Base-by-base conservation (phyloP, 495 filamentous ascomycete species). In the Articulospora tetracladia region DNA sequence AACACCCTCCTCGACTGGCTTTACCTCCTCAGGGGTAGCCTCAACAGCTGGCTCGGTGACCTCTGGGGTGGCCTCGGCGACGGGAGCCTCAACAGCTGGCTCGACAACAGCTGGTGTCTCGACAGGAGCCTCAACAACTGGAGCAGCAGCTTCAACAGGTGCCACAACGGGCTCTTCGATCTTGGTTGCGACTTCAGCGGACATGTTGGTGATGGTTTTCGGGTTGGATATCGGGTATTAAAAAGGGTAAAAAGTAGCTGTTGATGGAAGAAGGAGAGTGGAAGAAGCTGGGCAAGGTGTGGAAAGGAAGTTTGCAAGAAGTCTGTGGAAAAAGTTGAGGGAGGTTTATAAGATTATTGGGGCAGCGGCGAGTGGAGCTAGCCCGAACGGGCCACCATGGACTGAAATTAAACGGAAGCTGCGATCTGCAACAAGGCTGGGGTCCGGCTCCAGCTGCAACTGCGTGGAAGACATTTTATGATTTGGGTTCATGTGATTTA, bases 1-100 rank as follows among this genome's bases (percentile, higher is more conserved):
- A 62, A 78, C 76, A 60, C 93, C 93, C 70, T 93, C 72, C 58
- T 67, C 65, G 23, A 63, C 46, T 39, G 70, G 67, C 72, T 78
- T 78, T 57, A 71, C 65, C 61, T 78, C 76, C 67, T 50, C 53
- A 36, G 28, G 20, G 22, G 32, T 23, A 41, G 28, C 53, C n/a
- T 20, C 53, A 36, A 22, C 53, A 24, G 28, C 32, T 24, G 19
- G 6, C 25, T 79, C 70, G 48, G 73, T 72, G 8, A 52, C 68
- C 19, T 75, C 59, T 32, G 74, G 64, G 34, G 74, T 59, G 17
- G 64, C 58, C 41, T 67, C 66, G 26, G 64, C 67, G 32, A 69
- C 77, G 26, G 77, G 73, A 55, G 83, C 79, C 57, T 68, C 71
- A 64, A 52, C 24, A 27, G 77, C 77, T 23, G 82, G 53, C 32